Conservation (phyloP, 352 stramenopile genomes). For the Globisporangium megalacanthum region DNA sequence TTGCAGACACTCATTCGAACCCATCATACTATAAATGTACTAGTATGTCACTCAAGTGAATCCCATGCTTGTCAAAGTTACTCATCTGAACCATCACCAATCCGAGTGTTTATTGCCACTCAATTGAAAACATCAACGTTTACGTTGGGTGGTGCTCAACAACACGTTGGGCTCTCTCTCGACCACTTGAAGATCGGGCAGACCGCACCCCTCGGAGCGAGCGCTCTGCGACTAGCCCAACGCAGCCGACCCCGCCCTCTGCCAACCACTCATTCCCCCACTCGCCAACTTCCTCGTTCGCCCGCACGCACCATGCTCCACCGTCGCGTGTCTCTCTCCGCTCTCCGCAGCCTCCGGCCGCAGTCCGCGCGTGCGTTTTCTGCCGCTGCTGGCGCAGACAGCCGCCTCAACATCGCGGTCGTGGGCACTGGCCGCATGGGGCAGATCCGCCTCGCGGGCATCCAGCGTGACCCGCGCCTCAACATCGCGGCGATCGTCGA, state of each 20-base stretch:
- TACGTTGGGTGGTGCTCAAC: no score
- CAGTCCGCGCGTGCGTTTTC: neutral
- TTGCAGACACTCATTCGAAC: neutral
- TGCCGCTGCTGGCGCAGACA: neutral
- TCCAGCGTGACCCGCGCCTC: constrained; percentile 47
- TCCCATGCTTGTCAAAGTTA: neutral
- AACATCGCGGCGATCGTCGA: constrained; percentile 64
- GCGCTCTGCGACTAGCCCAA: no score
- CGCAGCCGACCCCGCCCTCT: no score
- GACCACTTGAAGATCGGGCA: no score
- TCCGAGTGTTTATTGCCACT: no score
- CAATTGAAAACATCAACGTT: no score
- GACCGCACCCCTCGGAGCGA: no score
- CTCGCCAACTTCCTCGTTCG: neutral
- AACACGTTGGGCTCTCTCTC: no score
- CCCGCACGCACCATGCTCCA: neutral
- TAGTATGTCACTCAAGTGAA: neutral
- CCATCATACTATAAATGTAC: no score
- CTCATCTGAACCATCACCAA: no score
- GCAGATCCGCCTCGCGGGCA: constrained; percentile 51
- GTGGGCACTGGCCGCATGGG: constrained; percentile 76
- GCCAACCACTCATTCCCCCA: no score
- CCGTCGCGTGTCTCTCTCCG: neutral
- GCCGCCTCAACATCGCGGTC: constrained; percentile 46
- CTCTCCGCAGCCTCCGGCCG: neutral